Evolutionary conservation across 495 filamentous ascomycete species (phyloP).

Genomic region (Tuber magnatum): DNA sequence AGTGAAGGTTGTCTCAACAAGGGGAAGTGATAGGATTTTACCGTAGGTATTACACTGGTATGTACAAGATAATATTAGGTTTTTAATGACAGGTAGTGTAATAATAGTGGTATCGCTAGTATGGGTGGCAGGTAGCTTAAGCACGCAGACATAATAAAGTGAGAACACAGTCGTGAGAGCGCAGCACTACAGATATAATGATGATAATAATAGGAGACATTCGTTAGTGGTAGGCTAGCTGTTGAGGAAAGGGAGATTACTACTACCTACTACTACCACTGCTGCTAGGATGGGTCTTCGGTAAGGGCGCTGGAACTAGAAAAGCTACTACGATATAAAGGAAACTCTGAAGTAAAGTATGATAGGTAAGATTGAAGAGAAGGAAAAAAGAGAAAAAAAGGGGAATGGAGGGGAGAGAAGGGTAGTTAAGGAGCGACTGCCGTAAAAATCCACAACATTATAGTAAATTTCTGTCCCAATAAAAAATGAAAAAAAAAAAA

Average conservation of each 20-base stretch:
- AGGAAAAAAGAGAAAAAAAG: background rate
- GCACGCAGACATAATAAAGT: background rate
- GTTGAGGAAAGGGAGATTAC: background rate
- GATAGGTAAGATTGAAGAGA: background rate
- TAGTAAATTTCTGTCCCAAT: background rate
- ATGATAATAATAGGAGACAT: background rate
- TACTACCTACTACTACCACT: background rate
- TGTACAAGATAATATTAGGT: background rate
- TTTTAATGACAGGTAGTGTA: background rate
- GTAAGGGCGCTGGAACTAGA: background rate
- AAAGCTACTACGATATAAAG: background rate
- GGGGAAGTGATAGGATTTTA: background rate
- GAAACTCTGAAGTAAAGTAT: background rate
- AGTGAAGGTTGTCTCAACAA: background rate
- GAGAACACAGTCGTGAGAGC: background rate
- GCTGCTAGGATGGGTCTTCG: background rate
- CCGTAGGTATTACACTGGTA: background rate
- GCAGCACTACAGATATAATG: background rate
- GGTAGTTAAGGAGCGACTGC: background rate
- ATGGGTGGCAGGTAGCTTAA: background rate
- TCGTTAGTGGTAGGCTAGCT: background rate
- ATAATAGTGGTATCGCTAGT: background rate
- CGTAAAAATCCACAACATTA: background rate
- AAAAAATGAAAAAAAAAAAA: slow-evolving; percentile 24
- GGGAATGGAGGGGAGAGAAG: too few relatives aligned